These are phyloP conservation scores for Persicaria maculosa DNA, from an alignment of 148 eudicot genomes.

Conservation along the genomic window DNA sequence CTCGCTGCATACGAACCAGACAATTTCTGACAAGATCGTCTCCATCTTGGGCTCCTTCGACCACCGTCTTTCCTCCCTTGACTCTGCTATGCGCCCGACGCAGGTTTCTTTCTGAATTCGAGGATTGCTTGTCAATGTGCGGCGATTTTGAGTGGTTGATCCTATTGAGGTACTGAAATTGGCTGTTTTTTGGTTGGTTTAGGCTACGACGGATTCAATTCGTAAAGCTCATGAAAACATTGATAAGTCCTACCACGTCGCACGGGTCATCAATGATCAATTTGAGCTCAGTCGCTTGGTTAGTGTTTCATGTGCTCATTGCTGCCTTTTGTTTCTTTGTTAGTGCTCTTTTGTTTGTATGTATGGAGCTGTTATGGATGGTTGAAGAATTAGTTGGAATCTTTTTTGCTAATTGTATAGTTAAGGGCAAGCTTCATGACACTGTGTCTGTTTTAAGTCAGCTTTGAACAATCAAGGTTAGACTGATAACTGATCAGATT, in stretches of 20 bases:
- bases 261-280: constrained; percentile 68
- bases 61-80: constrained; percentile 88
- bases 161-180: constrained; percentile 1
- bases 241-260: constrained; percentile 78
- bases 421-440: no score
- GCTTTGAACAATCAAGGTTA: no score
- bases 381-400: no score
- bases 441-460: no score
- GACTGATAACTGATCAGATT: no score
- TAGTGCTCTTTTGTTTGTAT: no score
- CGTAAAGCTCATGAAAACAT: constrained; percentile 86
- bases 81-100: constrained; percentile 99
- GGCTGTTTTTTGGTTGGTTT: neutral
- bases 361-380: no score
- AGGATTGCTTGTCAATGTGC: no score
- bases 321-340: no score
- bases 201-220: constrained; percentile 81
- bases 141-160: neutral
- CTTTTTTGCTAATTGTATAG: no score
- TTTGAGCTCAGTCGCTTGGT: constrained; percentile 89
- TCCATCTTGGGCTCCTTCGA: constrained; percentile 85
- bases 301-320: neutral
- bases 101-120: constrained; percentile 34
- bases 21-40: constrained; percentile 72
- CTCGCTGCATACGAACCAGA: constrained; percentile 69